Percentiles rank a stretch among this genome's conserved stretches.
Evolutionary conservation across 2,329 filamentous ascomycete genomes (phyloP).

Genomic region (Akanthomyces muscarius): DNA sequence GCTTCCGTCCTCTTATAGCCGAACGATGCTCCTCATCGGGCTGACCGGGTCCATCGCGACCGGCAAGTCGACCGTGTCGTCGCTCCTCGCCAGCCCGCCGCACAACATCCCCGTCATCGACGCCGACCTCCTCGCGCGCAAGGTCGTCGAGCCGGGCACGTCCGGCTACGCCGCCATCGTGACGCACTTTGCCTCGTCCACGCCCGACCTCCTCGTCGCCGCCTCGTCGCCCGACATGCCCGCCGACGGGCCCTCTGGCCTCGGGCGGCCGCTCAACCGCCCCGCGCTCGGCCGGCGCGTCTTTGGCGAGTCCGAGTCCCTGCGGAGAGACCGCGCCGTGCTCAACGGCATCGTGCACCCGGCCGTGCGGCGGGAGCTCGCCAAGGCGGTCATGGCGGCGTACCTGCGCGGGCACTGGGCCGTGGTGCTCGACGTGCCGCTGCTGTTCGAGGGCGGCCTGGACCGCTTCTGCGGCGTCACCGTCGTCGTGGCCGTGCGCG

Average conservation of each 20-base stretch:
- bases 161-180: conserved; percentile 79
- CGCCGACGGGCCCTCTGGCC: conserved; percentile 52
- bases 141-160: conserved; percentile 92
- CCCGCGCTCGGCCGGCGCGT: conserved; percentile 80
- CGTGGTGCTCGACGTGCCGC: conserved; percentile 84
- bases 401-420: conserved; percentile 80
- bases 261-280: conserved; percentile 75
- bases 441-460: conserved; percentile 85
- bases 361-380: conserved; percentile 79
- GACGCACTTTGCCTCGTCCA: conserved; percentile 72
- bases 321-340: conserved; percentile 65
- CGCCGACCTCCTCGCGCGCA: conserved; percentile 84
- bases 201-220: conserved; percentile 77
- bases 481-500: conserved; percentile 78
- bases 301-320: conserved; percentile 74
- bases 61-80: conserved; percentile 93
- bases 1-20: not conserved
- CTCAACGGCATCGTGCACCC: conserved; percentile 93
- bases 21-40: conserved; percentile 82
- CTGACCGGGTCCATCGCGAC: conserved; percentile 97
- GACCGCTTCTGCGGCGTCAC: conserved; percentile 83
- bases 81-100: conserved; percentile 72
- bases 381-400: conserved; percentile 64
- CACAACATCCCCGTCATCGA: conserved; percentile 90
- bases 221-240: conserved; percentile 44